Evolutionary conservation across 352 stramenopile species (phyloP).

Genomic region (Pythium aphanidermatum): DNA sequence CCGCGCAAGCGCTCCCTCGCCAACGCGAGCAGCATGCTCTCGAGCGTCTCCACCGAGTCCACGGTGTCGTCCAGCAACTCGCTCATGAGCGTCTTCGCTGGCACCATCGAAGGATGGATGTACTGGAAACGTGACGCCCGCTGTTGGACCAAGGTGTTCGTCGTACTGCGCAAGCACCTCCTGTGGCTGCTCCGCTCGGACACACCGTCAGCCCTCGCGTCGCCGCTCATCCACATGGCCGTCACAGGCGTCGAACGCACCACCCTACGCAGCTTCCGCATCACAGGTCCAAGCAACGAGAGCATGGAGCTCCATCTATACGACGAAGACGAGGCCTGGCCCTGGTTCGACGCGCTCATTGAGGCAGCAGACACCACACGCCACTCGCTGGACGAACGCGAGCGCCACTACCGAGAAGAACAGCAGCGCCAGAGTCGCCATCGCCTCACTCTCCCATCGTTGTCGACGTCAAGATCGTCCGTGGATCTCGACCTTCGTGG

Average conservation of each 20-base stretch:
- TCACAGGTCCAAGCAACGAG: constrained; percentile 46
- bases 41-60: constrained; percentile 35
- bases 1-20: constrained; percentile 21
- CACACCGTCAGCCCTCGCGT: constrained; percentile 16
- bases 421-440: constrained; percentile 21
- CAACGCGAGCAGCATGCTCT: constrained; percentile 31
- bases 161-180: constrained; percentile 57
- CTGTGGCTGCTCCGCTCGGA: constrained; percentile 57
- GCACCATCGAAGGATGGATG: constrained; percentile 53
- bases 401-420: constrained; percentile 33
- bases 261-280: constrained; percentile 39
- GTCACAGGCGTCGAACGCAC: constrained; percentile 44
- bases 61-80: constrained; percentile 19
- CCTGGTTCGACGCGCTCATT: constrained; percentile 62
- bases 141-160: constrained; percentile 77
- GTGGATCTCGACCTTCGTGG: constrained; percentile 49
- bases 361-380: constrained; percentile 33
- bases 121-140: constrained; percentile 62
- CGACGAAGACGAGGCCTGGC: constrained; percentile 37
- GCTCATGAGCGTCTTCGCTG: constrained; percentile 26
- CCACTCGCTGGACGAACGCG: constrained; percentile 9
- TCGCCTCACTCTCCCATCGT: background rate
- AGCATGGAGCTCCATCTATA: constrained; percentile 76
- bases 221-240: constrained; percentile 63
- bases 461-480: background rate